These are phyloP conservation scores for Fusarium sp. DNA, from an alignment of 2,329 filamentous ascomycete species.

Conservation along the genomic window DNA sequence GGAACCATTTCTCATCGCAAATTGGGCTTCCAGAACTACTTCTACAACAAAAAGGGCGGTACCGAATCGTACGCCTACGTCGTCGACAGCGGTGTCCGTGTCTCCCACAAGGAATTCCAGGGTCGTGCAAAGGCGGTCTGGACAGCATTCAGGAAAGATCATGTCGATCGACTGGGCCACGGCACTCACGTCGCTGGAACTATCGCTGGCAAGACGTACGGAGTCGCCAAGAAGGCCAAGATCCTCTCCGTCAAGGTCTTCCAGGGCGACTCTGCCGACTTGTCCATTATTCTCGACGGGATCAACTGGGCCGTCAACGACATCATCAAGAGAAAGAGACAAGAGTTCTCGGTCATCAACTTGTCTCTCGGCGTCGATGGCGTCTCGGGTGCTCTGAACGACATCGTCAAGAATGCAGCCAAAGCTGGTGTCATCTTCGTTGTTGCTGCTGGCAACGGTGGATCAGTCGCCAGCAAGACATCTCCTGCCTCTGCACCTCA, in stretches of 20 bases:
- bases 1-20: constrained; percentile 46
- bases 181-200: constrained; percentile 54
- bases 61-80: constrained; percentile 65
- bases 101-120: constrained; percentile 62
- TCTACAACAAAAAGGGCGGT: constrained; percentile 58
- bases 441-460: constrained; percentile 64
- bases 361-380: constrained; percentile 62
- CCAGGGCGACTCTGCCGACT: constrained; percentile 41
- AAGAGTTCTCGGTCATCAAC: constrained; percentile 58
- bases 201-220: constrained; percentile 48
- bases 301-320: constrained; percentile 56
- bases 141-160: constrained; percentile 41
- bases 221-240: constrained; percentile 56
- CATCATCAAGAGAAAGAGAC: constrained; percentile 52
- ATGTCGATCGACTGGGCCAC: constrained; percentile 51
- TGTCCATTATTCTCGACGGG: constrained; percentile 47
- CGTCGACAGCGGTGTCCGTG: constrained; percentile 70
- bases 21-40: constrained; percentile 50
- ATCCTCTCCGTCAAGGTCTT: constrained; percentile 60
- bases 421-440: constrained; percentile 59
- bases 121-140: constrained; percentile 55
- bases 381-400: constrained; percentile 57
- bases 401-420: constrained; percentile 57
- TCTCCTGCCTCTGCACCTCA: constrained; percentile 47
- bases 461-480: constrained; percentile 34